A percentile compares a stretch with the other conserved stretches of the same genome.
Conservation (phyloP, 306 rosid genomes). For the Inga laurina region DNA sequence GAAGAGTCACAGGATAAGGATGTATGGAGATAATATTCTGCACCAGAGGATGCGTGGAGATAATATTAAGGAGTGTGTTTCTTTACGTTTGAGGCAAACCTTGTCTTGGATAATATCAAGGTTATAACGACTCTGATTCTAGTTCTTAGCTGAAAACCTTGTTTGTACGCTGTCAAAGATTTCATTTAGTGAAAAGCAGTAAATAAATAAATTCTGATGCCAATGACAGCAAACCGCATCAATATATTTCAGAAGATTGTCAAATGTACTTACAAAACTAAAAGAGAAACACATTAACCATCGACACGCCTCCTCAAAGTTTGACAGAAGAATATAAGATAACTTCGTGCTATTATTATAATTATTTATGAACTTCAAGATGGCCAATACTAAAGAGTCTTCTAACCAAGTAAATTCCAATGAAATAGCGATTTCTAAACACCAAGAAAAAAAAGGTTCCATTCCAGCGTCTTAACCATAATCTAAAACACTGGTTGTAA, state of each 20-base stretch:
- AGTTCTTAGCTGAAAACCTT: background rate
- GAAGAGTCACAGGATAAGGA: background rate
- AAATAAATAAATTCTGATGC: background rate
- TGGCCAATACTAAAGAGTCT: background rate
- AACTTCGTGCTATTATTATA: background rate
- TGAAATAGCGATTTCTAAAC: background rate
- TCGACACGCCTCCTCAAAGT: background rate
- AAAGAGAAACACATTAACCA: background rate
- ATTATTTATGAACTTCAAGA: background rate
- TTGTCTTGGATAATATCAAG: slow-evolving; percentile 10
- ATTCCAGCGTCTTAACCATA: background rate
- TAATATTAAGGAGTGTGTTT: slow-evolving; percentile 22
- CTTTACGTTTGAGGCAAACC: background rate
- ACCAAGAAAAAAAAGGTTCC: background rate
- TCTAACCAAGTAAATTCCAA: background rate
- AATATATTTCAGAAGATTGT: background rate
- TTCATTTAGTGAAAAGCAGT: background rate
- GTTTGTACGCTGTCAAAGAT: background rate
- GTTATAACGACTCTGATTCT: background rate
- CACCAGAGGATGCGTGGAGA: background rate
- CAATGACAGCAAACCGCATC: background rate
- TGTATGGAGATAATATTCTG: slow-evolving; percentile 7
- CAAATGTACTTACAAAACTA: background rate
- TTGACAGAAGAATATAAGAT: background rate
- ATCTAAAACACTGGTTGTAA: background rate